phyloP scores from a whole-genome alignment of 129 eudicot species.

The Flaveria bidentis region DNA sequence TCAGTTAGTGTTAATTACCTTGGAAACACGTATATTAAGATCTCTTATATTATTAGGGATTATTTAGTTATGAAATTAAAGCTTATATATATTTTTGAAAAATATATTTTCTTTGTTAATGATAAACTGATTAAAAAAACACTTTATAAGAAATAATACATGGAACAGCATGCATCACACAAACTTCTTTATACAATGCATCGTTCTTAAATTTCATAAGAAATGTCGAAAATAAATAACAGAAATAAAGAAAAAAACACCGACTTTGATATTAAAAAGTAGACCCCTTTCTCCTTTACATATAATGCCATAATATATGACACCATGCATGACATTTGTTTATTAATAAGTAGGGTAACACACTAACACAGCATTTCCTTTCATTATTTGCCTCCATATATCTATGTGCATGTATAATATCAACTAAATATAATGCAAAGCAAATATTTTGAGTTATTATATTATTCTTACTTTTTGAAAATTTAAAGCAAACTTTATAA shows the following conservation, averaged over 20 bases:
- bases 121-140: neutral
- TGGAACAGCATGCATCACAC: neutral
- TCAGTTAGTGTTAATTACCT: neutral
- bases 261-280: conserved; percentile 2
- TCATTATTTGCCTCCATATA: neutral
- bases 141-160: neutral
- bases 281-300: conserved; percentile 24
- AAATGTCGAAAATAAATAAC: neutral
- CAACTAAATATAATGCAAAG: neutral
- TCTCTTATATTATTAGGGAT: neutral
- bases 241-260: neutral
- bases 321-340: conserved; percentile 23
- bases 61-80: too few relatives aligned
- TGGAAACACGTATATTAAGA: neutral
- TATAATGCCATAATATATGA: conserved; percentile 20
- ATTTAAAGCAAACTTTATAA: neutral
- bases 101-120: neutral
- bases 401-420: neutral
- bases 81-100: neutral
- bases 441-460: neutral
- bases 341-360: conserved; percentile 17
- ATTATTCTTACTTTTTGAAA: neutral
- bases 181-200: neutral
- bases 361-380: too few relatives aligned
- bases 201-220: neutral